A percentile compares a stretch with the other conserved stretches of the same genome.
phyloP scores from a whole-genome alignment of 805 yeast species.

The Barnettozyma siamensis region DNA sequence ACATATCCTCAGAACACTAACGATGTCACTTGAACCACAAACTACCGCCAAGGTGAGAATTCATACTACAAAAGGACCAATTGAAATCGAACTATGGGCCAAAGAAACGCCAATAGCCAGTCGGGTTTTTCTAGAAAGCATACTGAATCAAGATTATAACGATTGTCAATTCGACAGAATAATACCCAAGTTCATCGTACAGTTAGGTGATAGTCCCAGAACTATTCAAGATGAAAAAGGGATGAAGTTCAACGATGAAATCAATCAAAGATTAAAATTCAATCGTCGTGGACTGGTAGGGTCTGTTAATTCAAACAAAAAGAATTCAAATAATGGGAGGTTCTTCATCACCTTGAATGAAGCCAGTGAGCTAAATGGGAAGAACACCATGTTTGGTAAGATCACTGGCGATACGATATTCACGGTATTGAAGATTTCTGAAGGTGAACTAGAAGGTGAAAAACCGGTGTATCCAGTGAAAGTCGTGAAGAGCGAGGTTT shows the following conservation, averaged over 20 bases:
- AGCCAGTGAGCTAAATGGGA: constrained; percentile 38
- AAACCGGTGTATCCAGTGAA: constrained; percentile 47
- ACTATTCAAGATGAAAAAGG: background rate
- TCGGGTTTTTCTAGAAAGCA: constrained; percentile 42
- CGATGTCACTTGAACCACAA: constrained; percentile 38
- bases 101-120: constrained; percentile 53
- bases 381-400: constrained; percentile 49
- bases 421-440: constrained; percentile 43
- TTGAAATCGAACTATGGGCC: constrained; percentile 64
- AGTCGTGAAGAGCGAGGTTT: constrained; percentile 36
- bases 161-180: constrained; percentile 38
- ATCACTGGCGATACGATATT: constrained; percentile 52
- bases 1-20: too few species aligned
- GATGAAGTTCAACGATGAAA: constrained; percentile 35
- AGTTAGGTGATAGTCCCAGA: constrained; percentile 28
- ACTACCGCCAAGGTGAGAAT: constrained; percentile 56
- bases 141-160: constrained; percentile 38
- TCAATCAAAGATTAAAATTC: constrained; percentile 45
- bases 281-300: constrained; percentile 52
- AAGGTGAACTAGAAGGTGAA: constrained; percentile 39
- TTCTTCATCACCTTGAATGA: constrained; percentile 47
- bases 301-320: constrained; percentile 33
- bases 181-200: constrained; percentile 31
- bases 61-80: constrained; percentile 50
- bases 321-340: constrained; percentile 30